A percentile compares a stretch with the other conserved stretches of the same genome.
Evolutionary conservation across 2,329 filamentous ascomycete genomes (phyloP).

Genomic region (Capronia americana): DNA sequence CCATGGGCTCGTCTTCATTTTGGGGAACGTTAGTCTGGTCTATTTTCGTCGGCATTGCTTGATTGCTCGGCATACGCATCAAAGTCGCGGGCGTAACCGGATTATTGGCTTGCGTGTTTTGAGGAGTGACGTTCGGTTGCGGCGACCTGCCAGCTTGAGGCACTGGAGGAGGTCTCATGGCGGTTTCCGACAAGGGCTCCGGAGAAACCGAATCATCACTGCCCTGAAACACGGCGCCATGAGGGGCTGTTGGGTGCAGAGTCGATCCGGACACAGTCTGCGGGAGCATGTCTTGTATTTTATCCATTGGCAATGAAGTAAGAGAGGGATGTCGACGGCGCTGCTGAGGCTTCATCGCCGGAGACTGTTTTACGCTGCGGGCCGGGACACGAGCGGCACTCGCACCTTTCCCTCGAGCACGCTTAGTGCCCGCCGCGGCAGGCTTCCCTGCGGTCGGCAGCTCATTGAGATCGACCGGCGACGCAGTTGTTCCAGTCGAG

Average conservation of each 20-base stretch:
- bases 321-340: slow-evolving; percentile 44
- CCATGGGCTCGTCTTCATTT: slow-evolving; percentile 61
- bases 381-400: slow-evolving; percentile 40
- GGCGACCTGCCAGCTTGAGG: slow-evolving; percentile 50
- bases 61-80: slow-evolving; percentile 72
- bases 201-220: slow-evolving; percentile 57
- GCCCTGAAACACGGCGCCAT: slow-evolving; percentile 40
- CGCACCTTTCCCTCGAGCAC: slow-evolving; percentile 49
- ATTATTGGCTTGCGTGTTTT: slow-evolving; percentile 47
- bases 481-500: slow-evolving; percentile 52
- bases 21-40: slow-evolving; percentile 51
- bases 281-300: slow-evolving; percentile 44
- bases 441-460: slow-evolving; percentile 42
- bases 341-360: slow-evolving; percentile 51
- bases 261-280: slow-evolving; percentile 48
- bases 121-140: slow-evolving; percentile 39
- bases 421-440: slow-evolving; percentile 47
- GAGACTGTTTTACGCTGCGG: slow-evolving; percentile 52
- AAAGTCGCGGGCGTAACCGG: slow-evolving; percentile 87
- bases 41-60: slow-evolving; percentile 44
- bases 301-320: slow-evolving; percentile 40
- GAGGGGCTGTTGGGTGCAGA: slow-evolving; percentile 39
- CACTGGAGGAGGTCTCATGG: slow-evolving; percentile 58
- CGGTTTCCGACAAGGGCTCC: slow-evolving; percentile 56
- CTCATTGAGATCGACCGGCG: slow-evolving; percentile 49